Evolutionary conservation across 2,329 filamentous ascomycete species (phyloP), one percentile per base, ranked within the genome.

Genomic region (Basipetospora chlamydospora): DNA sequence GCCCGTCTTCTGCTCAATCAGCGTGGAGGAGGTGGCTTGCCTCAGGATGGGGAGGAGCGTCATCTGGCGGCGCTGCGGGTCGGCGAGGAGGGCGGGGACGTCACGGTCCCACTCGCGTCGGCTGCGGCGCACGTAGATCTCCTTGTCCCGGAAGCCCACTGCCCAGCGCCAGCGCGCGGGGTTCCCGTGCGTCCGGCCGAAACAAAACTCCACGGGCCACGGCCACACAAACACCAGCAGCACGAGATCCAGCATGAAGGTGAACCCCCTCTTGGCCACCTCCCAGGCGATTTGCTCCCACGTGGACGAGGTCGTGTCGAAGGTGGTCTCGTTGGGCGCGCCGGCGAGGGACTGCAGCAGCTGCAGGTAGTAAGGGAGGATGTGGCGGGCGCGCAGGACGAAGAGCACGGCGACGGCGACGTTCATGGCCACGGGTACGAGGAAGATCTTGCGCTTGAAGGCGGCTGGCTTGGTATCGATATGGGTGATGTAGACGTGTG

Each of bases 371-470:
- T 73, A 79, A 1, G 82, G 82, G 10, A 71, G 45, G 46, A 84
- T 77, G 54, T 65, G 61, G 54, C 71, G 82, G 42, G 79, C 61
- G 44, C 87, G 79, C 63, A 75, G 75, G 40, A 66, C 46, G 46
- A 94, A 74, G 22, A 83, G 56, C 2, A 65, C 49, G 7, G 66
- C 61, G 39, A 95, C 75, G 45, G 62, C 57, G 23, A 80, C 39
- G 56, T 95, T 95, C 58, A 94, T 74, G 13, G 76, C 55, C 13
- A 85, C 66, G 12, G 87, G 85, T 1, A 94, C 76, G 33, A 75
- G 49, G 58, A 94, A 95, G 48, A 92, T 80, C 49, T 83, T 80
- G 53, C 73, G 73, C 60, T 95, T 95, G 59, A 87, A 74, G 20
- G 67, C 64, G 15, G 59, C 57, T 0, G 77, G 75, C 42, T 80